Percentiles rank a stretch among this genome's conserved stretches.
Evolutionary conservation across 2,329 filamentous ascomycete species (phyloP).

Genomic region (Fusarium sp.): DNA sequence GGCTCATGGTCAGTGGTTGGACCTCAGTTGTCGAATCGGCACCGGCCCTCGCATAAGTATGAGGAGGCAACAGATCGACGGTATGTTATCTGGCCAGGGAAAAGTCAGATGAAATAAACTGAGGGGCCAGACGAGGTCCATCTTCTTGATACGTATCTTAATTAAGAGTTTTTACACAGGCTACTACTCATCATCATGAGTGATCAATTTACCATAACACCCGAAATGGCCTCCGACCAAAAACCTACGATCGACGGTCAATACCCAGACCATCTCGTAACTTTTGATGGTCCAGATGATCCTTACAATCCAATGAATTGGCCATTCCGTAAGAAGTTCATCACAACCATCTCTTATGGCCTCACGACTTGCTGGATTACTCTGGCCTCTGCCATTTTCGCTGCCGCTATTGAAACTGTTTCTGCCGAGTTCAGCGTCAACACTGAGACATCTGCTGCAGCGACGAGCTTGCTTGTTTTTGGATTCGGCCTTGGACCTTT

Average conservation of each 20-base stretch:
- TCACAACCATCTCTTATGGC: not conserved
- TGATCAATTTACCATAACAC: not conserved
- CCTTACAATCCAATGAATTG: not conserved
- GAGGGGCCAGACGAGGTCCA: no score
- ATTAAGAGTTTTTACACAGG: no score
- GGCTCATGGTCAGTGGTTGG: no score
- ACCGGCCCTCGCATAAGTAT: not conserved
- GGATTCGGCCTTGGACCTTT: not conserved
- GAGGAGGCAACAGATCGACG: not conserved
- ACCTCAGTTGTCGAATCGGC: not conserved
- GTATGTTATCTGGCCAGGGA: no score
- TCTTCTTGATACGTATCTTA: no score
- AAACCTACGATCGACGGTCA: not conserved
- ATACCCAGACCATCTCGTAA: not conserved
- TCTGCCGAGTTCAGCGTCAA: not conserved
- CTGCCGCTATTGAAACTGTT: not conserved
- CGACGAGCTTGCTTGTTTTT: not conserved
- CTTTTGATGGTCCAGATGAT: not conserved
- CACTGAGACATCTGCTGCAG: not conserved
- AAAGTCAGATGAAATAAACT: not conserved
- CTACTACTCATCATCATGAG: no score
- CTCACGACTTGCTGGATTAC: slow-evolving; percentile 4
- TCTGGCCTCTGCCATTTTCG: not conserved
- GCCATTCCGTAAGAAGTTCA: not conserved
- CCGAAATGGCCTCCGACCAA: not conserved